Base-by-base conservation (phyloP, 768 basidiomycete genomes). In the Gelatoporia subvermispora region DNA sequence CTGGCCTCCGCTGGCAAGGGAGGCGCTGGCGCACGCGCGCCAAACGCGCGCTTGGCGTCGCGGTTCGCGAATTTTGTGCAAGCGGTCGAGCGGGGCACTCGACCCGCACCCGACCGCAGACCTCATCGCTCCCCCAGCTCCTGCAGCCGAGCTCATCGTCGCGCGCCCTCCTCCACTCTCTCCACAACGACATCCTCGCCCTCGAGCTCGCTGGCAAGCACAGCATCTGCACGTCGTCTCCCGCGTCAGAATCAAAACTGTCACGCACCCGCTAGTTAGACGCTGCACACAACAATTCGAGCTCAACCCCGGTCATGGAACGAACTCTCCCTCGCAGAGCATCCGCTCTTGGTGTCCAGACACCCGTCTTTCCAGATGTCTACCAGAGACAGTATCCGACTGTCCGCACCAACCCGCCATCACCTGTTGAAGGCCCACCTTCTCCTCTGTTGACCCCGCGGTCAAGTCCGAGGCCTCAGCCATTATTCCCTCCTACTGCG, bases 361-460 rank as follows among this genome's bases (percentile, higher is more conserved):
- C 45, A 16, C 60, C 65, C 15, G 49, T 60, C n/a, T 61, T 63
- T 46, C 65, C 71, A 59, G 78, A 79, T 49, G 82, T 87, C 69
- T 74, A 85, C 61, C 79, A 85, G 61, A 76, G 85, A 35, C 70
- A 81, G 5, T 71, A 73, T 41, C 82, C 81, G 8, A 74, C 72
- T 21, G 58, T 74, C 41, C 79, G 83, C 38, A 52, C 56, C 22
- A 52, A 50, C 49, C 70, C 77, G n/a, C 72, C 76, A n/a, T 76
- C 78, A 41, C 72, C 79, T 25, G 48, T 53, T 42, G 50, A 59
- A 49, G 55, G 53, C 2, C 61, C 71, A 18, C 53, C 63, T 45
- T 53, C 52, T 42, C 49, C 40, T 18, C 48, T 43, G 48, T 17
- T 39, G 47, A 41, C 34, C 54, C 44, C 48, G 39, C 50, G 53